Base-by-base conservation (phyloP, 768 basidiomycete genomes). In the Mrakia gelida region DNA sequence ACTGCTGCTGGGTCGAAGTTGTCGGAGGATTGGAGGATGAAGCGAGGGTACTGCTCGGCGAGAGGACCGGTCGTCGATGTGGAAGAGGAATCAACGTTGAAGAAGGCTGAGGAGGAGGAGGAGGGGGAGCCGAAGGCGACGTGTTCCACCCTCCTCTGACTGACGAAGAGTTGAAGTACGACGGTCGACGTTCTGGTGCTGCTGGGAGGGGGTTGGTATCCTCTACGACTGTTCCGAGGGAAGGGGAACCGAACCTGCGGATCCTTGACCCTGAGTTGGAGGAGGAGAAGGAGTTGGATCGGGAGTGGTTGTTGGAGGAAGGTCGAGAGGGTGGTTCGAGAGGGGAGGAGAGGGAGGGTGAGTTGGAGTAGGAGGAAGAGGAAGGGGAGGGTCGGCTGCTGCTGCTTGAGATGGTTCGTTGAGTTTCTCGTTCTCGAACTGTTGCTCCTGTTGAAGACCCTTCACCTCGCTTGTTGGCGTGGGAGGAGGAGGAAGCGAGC, bases 81-180 rank as follows among this genome's bases (percentile, higher is more conserved):
- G 59, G 59, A 5, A 59, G 59, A 59, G 59, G 59, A 28, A 52
- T 52, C 3, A 16, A 21, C 49, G 38, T 38, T 3, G 49, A 52
- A 16, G 49, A 13, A 9, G 49, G 49, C 15, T 16, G 49, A 52
- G 49, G 49, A 52, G 13, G 67, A 41, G 38, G 18, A 6, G 34
- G 49, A 52, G 49, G 49, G 15, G 49, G 67, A 41, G 38, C 67
- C 3, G 34, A 41, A 7, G 41, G 34, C 1, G 67, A n/a, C 10
- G 67, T 70, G 41, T 70, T 34, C 75, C 45, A 34, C 26, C 75
- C 75, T 75, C 61, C 75, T 43, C 63, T 18, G 23, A 62, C 15
- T 16, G n/a, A 49, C 74, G 59, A 65, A n/a, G 45, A 45, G 41
- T 43, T 62, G 61, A 62, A 75, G 59, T 63, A 61, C 1, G 30